A percentile compares a stretch with the other conserved stretches of the same genome.
These are phyloP conservation scores for Protomyces lactucae-debilis DNA, from an alignment of 1,139 yeast genomes.

Conservation along the genomic window DNA sequence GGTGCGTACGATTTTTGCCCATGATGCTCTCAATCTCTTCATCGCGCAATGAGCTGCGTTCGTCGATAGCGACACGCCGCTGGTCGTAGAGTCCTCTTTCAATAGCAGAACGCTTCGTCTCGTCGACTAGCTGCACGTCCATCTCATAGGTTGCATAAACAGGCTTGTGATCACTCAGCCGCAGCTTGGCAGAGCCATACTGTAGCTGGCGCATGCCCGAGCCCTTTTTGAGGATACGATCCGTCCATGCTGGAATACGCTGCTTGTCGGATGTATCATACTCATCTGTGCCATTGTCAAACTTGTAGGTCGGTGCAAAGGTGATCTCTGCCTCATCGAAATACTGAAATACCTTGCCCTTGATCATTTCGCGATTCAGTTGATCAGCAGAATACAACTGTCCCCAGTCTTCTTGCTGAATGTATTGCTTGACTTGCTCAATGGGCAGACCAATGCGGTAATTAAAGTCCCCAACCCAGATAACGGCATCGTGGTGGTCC, in stretches of 20 bases:
- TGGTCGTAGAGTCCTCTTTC: constrained; percentile 55
- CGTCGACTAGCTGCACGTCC: constrained; percentile 64
- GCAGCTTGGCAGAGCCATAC: constrained; percentile 56
- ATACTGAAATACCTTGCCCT: constrained; percentile 81
- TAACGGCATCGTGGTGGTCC: constrained; percentile 67
- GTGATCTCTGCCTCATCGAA: constrained; percentile 73
- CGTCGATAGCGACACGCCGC: constrained; percentile 41
- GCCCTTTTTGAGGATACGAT: constrained; percentile 61
- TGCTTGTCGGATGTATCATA: constrained; percentile 90
- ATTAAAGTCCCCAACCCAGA: constrained; percentile 97
- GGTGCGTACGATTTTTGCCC: constrained; percentile 16
- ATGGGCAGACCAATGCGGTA: constrained; percentile 73
- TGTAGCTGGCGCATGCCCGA: constrained; percentile 55
- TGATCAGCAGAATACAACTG: constrained; percentile 72
- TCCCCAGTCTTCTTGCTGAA: constrained; percentile 47
- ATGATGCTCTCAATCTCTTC: constrained; percentile 22
- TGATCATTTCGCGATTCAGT: constrained; percentile 69
- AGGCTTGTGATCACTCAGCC: constrained; percentile 90
- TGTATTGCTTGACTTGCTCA: constrained; percentile 62
- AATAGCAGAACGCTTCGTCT: constrained; percentile 53
- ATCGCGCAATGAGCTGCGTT: constrained; percentile 41
- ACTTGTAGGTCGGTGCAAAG: constrained; percentile 89
- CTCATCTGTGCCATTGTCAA: constrained; percentile 75
- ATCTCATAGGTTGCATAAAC: constrained; percentile 75
- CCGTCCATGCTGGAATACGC: constrained; percentile 96